These are phyloP conservation scores for Immersiporthe knoxdaviesiana DNA, from an alignment of 2,329 filamentous ascomycete species.

Conservation along the genomic window DNA sequence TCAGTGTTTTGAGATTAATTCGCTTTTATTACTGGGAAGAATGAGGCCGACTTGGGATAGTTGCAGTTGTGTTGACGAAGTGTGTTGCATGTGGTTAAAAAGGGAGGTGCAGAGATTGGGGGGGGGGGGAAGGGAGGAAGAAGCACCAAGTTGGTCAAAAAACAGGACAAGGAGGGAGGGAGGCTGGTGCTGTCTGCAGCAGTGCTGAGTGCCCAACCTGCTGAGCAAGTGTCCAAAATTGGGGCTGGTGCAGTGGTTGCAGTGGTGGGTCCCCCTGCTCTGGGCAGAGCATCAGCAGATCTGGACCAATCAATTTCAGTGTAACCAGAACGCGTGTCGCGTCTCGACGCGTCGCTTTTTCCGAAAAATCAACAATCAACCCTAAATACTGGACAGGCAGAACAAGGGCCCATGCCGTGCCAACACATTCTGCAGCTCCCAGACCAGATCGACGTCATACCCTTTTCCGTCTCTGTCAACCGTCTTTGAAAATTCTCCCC, in stretches of 20 bases:
- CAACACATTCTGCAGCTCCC: background rate
- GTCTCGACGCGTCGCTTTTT: constrained; percentile 5
- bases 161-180: background rate
- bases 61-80: background rate
- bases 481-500: background rate
- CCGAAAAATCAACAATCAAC: constrained; percentile 1
- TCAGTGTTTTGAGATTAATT: background rate
- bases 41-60: background rate
- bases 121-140: background rate
- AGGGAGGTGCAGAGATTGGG: background rate
- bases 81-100: background rate
- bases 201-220: background rate
- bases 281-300: background rate
- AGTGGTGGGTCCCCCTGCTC: background rate
- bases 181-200: background rate
- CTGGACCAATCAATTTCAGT: background rate
- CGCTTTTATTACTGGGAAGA: background rate
- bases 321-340: constrained; percentile 6
- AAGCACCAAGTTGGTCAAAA: background rate
- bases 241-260: background rate
- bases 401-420: background rate
- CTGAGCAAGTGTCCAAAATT: background rate
- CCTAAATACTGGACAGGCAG: background rate
- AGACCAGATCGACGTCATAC: constrained; percentile 1
- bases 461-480: background rate